A percentile compares a stretch with the other conserved stretches of the same genome.
Evolutionary conservation across 176 grass and related monocot genomes (phyloP).

Genomic region (maize (Zea mays)): Zm-B73-REFERENCE-NAM-5.0 NC_050099.1:201673001-201673500

Average conservation of each 20-base stretch:
- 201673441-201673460: not conserved
- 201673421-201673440: slow-evolving; percentile 2
- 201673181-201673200: not conserved
- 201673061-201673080: slow-evolving; percentile 11
- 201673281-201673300: slow-evolving; percentile 61
- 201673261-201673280: slow-evolving; percentile 23
- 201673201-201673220: not conserved
- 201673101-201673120: slow-evolving; percentile 49
- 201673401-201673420: slow-evolving; percentile 54
- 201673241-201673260: not conserved
- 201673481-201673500: not conserved
- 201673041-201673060: not conserved
- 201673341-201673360: slow-evolving; percentile 35
- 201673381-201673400: slow-evolving; percentile 38
- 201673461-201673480: not conserved
- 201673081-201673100: slow-evolving; percentile 39
- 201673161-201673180: slow-evolving; percentile 54
- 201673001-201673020: not conserved
- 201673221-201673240: slow-evolving; percentile 14
- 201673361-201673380: slow-evolving; percentile 48
- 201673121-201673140: slow-evolving; percentile 58
- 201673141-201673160: slow-evolving; percentile 58
- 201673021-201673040: not conserved
- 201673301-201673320: slow-evolving; percentile 47
- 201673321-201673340: slow-evolving; percentile 38